Conservation (phyloP, 345 rosid species). For the Salix caprea region DNA sequence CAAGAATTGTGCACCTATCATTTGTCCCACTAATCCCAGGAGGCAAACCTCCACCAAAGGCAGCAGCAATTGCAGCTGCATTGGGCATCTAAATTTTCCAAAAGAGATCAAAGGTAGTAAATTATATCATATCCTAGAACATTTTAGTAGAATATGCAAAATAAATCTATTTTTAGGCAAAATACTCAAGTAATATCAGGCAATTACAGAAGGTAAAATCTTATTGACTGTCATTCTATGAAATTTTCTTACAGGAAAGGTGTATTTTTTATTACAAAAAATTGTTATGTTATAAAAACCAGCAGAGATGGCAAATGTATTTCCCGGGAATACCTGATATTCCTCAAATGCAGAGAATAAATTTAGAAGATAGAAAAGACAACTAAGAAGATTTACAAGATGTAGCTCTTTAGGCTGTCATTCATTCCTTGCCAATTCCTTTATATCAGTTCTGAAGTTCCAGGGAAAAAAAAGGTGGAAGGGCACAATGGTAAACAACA, state of each 20-base stretch:
- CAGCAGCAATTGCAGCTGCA: conserved; percentile 90
- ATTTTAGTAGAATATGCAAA: neutral
- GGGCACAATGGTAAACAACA: neutral
- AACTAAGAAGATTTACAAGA: neutral
- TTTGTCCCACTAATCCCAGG: conserved; percentile 94
- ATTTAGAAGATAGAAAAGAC: neutral
- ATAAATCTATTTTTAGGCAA: neutral
- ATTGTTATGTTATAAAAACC: neutral
- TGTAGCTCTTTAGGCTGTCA: neutral
- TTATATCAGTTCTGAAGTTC: neutral
- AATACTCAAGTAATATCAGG: neutral
- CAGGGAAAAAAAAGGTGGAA: neutral
- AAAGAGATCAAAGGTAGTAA: neutral
- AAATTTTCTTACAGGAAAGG: neutral
- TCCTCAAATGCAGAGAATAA: neutral
- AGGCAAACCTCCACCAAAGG: conserved; percentile 94
- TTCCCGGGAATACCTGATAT: neutral
- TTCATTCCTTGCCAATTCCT: neutral
- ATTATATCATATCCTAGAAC: neutral
- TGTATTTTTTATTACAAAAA: neutral
- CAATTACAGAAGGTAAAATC: conserved; percentile 2
- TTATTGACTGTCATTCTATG: neutral
- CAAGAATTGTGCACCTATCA: conserved; percentile 88
- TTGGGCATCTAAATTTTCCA: conserved; percentile 63
- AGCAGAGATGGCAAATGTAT: neutral